Conservation (phyloP, 148 eudicot genomes). For the Fagopyrum esculentum region DNA sequence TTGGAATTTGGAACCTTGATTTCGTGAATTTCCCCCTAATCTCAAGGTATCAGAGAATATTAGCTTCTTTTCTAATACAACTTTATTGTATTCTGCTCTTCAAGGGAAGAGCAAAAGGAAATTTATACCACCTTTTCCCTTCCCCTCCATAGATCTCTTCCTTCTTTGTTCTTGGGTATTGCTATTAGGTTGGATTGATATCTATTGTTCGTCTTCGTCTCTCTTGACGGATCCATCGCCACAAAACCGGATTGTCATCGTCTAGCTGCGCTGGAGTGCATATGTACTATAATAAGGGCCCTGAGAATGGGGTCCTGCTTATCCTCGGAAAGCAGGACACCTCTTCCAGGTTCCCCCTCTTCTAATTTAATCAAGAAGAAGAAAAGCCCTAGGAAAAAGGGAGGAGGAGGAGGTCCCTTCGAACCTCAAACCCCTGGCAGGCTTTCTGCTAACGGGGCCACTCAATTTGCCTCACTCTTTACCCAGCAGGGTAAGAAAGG, state of each 20-base stretch:
- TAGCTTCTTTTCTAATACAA: background rate
- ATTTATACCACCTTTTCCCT: background rate
- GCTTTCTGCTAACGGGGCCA: slow-evolving; percentile 64
- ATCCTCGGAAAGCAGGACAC: slow-evolving; percentile 56
- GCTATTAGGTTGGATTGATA: background rate
- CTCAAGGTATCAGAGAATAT: background rate
- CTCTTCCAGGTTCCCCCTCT: slow-evolving; percentile 48
- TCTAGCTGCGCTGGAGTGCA: slow-evolving; percentile 79
- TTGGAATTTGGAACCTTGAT: background rate
- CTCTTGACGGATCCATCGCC: slow-evolving; percentile 40
- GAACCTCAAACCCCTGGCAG: slow-evolving; percentile 69
- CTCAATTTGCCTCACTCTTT: slow-evolving; percentile 63
- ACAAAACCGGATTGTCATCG: slow-evolving; percentile 47
- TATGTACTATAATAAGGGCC: slow-evolving; percentile 84
- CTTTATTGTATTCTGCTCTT: background rate
- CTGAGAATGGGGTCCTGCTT: slow-evolving; percentile 99
- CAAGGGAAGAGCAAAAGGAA: background rate
- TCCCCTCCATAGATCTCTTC: slow-evolving; percentile 10
- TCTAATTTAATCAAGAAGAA: slow-evolving; percentile 41
- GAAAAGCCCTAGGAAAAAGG: slow-evolving; percentile 35
- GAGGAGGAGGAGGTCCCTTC: slow-evolving; percentile 43
- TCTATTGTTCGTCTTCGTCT: background rate
- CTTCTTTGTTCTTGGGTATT: background rate
- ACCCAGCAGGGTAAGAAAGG: slow-evolving; percentile 96
- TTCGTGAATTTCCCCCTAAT: background rate